Conservation (phyloP, 495 filamentous ascomycete species). For the Lasiosphaeria hispida region DNA sequence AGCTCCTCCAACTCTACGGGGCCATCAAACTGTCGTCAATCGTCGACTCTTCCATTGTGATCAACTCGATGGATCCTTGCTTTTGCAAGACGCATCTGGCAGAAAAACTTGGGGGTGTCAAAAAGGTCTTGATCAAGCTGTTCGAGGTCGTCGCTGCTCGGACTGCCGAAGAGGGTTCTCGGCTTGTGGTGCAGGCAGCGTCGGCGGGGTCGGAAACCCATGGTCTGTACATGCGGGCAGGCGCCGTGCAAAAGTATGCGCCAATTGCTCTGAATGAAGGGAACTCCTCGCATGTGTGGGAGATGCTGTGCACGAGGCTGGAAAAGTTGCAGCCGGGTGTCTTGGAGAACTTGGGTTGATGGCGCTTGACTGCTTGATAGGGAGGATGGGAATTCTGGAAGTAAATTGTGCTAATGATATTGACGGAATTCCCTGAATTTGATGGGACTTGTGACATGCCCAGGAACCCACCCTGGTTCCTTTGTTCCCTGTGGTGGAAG, state of each 20-base stretch:
- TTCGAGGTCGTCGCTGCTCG: slow-evolving; percentile 39
- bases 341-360: background rate
- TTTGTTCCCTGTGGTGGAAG: no score
- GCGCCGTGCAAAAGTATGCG: slow-evolving; percentile 3
- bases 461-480: no score
- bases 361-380: no score
- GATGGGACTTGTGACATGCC: no score
- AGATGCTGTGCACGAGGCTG: slow-evolving; percentile 9
- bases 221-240: slow-evolving; percentile 18
- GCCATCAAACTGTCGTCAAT: slow-evolving; percentile 14
- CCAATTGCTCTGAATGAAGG: slow-evolving; percentile 4
- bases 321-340: slow-evolving; percentile 5
- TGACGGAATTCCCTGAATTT: no score
- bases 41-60: slow-evolving; percentile 17
- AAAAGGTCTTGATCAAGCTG: slow-evolving; percentile 29
- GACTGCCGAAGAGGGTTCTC: slow-evolving; percentile 28
- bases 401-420: no score
- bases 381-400: no score
- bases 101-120: background rate
- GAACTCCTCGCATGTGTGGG: slow-evolving; percentile 13
- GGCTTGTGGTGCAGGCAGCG: slow-evolving; percentile 16
- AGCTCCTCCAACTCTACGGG: slow-evolving; percentile 12
- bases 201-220: slow-evolving; percentile 19
- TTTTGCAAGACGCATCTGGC: slow-evolving; percentile 20
- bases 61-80: slow-evolving; percentile 21